Evolutionary conservation across 352 stramenopile species (phyloP).

Genomic region (Albugo laibachii): DNA sequence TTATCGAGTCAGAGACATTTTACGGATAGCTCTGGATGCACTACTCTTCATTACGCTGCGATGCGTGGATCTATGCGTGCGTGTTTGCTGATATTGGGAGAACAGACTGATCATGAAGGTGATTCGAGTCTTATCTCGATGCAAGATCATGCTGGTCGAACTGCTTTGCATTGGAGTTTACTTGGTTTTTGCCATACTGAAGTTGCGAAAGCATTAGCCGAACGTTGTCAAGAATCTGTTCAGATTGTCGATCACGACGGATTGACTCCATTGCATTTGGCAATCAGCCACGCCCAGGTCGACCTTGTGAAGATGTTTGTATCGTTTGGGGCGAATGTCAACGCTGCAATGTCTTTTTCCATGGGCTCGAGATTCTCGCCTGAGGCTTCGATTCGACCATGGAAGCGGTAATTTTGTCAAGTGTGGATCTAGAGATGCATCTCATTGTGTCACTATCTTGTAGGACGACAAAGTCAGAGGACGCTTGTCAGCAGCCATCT

Average conservation of each 20-base stretch:
- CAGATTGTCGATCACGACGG: slow-evolving; percentile 21
- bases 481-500: not conserved
- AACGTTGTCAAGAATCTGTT: slow-evolving; percentile 12
- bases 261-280: slow-evolving; percentile 21
- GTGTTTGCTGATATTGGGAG: slow-evolving; percentile 19
- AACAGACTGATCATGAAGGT: not conserved
- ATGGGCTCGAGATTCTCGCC: not conserved
- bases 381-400: not conserved
- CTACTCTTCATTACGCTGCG: slow-evolving; percentile 29
- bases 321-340: slow-evolving; percentile 17
- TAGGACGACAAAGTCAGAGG: not conserved
- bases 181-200: slow-evolving; percentile 1
- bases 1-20: not conserved
- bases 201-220: slow-evolving; percentile 13
- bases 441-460: no score
- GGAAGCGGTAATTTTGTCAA: not conserved
- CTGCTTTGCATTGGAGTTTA: slow-evolving; percentile 27
- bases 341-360: not conserved
- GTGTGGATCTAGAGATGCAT: not conserved
- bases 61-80: slow-evolving; percentile 17
- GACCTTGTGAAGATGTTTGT: slow-evolving; percentile 22
- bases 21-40: slow-evolving; percentile 17
- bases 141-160: slow-evolving; percentile 22
- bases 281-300: slow-evolving; percentile 14
- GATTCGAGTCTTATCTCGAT: slow-evolving; percentile 12